These are phyloP conservation scores for Candida corydali DNA, from an alignment of 805 yeast species.

Conservation along the genomic window DNA sequence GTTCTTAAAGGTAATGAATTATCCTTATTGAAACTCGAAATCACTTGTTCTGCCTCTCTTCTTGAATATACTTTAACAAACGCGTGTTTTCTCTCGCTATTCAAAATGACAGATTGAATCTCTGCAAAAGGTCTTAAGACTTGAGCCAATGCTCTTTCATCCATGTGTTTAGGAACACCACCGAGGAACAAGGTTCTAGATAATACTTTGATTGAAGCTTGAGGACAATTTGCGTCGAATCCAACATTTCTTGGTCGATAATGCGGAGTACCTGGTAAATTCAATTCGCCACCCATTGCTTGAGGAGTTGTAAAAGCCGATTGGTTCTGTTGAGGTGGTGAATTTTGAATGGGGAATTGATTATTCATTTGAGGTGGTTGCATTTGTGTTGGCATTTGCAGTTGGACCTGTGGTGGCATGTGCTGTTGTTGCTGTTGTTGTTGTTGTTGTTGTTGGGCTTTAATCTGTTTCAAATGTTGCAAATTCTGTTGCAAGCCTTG, in stretches of 20 bases:
- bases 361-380: constrained; percentile 2
- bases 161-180: constrained; percentile 83
- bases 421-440: constrained; percentile 10
- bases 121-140: constrained; percentile 82
- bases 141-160: constrained; percentile 63
- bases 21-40: constrained; percentile 66
- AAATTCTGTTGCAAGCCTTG: constrained; percentile 7
- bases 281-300: constrained; percentile 53
- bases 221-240: constrained; percentile 67
- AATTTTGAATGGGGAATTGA: constrained; percentile 4
- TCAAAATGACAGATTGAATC: constrained; percentile 85
- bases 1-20: constrained; percentile 68
- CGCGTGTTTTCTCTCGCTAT: constrained; percentile 89
- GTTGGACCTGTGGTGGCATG: constrained; percentile 12
- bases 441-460: constrained; percentile 11
- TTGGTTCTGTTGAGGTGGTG: constrained; percentile 10
- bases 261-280: constrained; percentile 69
- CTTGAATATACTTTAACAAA: constrained; percentile 92
- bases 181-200: constrained; percentile 93
- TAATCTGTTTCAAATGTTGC: constrained; percentile 14
- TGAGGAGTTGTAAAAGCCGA: constrained; percentile 16
- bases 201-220: constrained; percentile 74
- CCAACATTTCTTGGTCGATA: constrained; percentile 72
- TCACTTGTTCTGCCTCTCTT: constrained; percentile 82
- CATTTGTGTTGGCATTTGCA: constrained; percentile 7